phyloP scores from a whole-genome alignment of 495 filamentous ascomycete species.

The Neurospora sp. region DNA sequence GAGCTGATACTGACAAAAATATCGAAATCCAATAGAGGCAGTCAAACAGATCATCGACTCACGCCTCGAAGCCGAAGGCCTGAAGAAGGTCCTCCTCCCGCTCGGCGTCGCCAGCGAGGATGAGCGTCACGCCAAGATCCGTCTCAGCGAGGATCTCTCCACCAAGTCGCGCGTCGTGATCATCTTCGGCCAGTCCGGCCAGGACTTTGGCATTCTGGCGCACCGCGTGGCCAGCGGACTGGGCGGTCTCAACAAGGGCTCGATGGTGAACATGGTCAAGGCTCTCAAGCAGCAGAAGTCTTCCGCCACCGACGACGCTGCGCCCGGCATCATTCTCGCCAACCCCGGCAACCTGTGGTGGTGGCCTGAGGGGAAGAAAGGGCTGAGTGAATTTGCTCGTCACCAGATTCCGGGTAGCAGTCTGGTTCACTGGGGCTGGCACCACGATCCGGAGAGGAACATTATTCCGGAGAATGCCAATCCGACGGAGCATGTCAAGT shows the following conservation, averaged over 20 bases:
- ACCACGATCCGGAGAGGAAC: conserved; percentile 38
- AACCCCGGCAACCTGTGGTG: conserved; percentile 65
- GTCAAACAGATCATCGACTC: conserved; percentile 47
- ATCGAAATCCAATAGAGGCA: conserved; percentile 38
- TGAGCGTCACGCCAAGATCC: conserved; percentile 57
- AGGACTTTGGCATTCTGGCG: conserved; percentile 67
- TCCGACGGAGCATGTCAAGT: conserved; percentile 45
- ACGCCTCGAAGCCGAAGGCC: conserved; percentile 49
- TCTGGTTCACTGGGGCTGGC: conserved; percentile 37
- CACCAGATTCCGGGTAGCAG: conserved; percentile 42
- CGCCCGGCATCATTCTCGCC: conserved; percentile 52
- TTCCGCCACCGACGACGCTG: conserved; percentile 16
- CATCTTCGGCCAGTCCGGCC: conserved; percentile 56
- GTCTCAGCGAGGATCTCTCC: conserved; percentile 46
- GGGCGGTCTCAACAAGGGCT: conserved; percentile 56
- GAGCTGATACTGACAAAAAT: background rate
- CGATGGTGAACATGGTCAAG: conserved; percentile 49
- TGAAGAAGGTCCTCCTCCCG: conserved; percentile 52
- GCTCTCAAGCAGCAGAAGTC: conserved; percentile 31
- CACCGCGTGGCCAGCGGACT: conserved; percentile 50
- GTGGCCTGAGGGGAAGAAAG: conserved; percentile 45
- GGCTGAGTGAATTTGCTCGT: conserved; percentile 47
- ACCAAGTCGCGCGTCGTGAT: conserved; percentile 58
- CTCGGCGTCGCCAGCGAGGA: conserved; percentile 27
- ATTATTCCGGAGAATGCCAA: conserved; percentile 43